Base-by-base conservation (phyloP, 2,329 filamentous ascomycete genomes). In the Cercospora janseana region DNA sequence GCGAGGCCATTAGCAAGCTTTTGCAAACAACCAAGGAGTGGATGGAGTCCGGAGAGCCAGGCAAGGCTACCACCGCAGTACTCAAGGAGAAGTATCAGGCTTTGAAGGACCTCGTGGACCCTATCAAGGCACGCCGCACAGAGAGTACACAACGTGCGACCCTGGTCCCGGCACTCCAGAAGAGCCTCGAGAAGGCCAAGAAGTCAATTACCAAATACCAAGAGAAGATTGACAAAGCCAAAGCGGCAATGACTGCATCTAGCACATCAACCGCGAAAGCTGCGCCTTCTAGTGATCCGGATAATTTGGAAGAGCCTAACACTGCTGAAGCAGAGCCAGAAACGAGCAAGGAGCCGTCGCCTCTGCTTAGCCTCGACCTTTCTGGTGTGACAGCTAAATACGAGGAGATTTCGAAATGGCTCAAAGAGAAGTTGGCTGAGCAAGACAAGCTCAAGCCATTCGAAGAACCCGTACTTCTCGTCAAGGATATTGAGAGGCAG, bases 11-110 rank as follows among this genome's bases (percentile, higher is more conserved):
- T 9, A 79, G 86, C 60, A 75, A 82, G 54, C 83, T 84, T 63
- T 78, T 88, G 29, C 78, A 80, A 54, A 80, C 81, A 41, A 79
- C 83, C 16, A 87, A 87, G 61, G 90, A 95, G 8, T 98, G 93
- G 92, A 82, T 98, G 52, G 93, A 95, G 66, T 51, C 61, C 9
- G 56, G 56, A 20, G 90, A 91, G 38, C 89, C 92, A 49, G 78
- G 80, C 12, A 83, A 90, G 41, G 91, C 93, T 4, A 77, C 80
- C 27, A 84, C 83, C 51, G 82, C 87, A 3, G 82, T 85, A 40
- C 79, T 98, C 62, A 87, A 85, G 68, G 78, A 80, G 48, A 88
- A 85, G 66, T 79, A 94, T 42, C 85, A 88, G 69, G 80, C 80
- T 35, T 80, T 98, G 42, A 85, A 88, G 65, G 80, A 83, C 46